Percentiles rank a stretch among this genome's conserved stretches.
phyloP scores from a whole-genome alignment of 2,329 filamentous ascomycete species.

The Alternaria brassicicola region DNA sequence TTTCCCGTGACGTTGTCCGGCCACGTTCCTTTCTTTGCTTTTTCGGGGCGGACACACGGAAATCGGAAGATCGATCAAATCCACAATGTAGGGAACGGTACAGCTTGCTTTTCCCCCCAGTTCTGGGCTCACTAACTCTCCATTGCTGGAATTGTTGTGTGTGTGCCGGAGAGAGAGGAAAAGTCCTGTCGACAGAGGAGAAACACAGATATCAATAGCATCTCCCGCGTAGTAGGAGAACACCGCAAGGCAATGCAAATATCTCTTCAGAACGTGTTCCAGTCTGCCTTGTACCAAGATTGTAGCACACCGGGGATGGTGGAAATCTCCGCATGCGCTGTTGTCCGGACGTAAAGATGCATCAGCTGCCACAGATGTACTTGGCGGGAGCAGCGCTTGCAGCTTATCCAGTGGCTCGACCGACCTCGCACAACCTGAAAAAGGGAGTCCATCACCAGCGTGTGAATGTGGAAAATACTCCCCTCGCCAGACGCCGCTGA shows the following conservation, averaged over 20 bases:
- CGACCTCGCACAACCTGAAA: neutral
- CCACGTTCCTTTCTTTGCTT: neutral
- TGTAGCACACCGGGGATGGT: neutral
- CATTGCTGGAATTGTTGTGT: neutral
- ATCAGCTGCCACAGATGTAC: neutral
- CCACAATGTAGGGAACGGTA: constrained; percentile 2
- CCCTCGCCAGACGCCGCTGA: neutral
- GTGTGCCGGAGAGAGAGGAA: neutral
- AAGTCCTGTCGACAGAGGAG: neutral
- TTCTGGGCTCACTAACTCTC: neutral
- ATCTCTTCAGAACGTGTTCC: neutral
- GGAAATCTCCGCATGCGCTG: constrained; percentile 3
- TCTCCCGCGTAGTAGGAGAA: neutral
- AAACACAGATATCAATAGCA: neutral
- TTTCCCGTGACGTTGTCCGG: neutral
- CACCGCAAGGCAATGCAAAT: neutral
- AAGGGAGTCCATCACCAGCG: neutral
- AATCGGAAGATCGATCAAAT: constrained; percentile 1
- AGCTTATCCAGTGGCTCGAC: neutral
- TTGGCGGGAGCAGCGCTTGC: neutral
- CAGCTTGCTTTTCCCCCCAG: constrained; percentile 4
- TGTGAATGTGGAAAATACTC: neutral
- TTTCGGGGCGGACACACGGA: neutral
- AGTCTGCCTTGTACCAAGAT: neutral
- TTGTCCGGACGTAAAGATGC: neutral